Percentiles rank a stretch among this genome's conserved stretches.
phyloP scores from a whole-genome alignment of 805 yeast species.

The Jamesozyma lodderae region DNA sequence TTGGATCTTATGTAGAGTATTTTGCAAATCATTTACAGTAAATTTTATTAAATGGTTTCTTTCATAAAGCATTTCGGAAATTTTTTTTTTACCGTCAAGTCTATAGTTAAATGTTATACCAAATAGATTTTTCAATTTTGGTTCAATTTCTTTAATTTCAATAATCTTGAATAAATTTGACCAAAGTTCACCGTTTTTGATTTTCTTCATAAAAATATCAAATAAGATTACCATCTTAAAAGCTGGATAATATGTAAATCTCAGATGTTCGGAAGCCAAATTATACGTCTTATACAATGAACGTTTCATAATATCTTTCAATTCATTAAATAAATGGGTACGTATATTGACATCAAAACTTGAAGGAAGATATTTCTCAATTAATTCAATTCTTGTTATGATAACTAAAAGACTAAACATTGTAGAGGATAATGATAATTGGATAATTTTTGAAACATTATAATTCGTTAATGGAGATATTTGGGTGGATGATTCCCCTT shows the following conservation, averaged over 20 bases:
- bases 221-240: constrained; percentile 25
- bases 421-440: constrained; percentile 20
- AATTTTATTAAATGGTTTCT: constrained; percentile 12
- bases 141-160: constrained; percentile 10
- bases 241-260: constrained; percentile 26
- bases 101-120: constrained; percentile 19
- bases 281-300: constrained; percentile 16
- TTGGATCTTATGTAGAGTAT: not conserved
- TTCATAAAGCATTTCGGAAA: constrained; percentile 14
- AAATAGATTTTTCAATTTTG: constrained; percentile 16
- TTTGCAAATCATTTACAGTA: constrained; percentile 6
- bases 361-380: not conserved
- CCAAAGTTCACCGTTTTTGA: constrained; percentile 20
- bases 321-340: constrained; percentile 10
- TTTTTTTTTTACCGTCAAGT: constrained; percentile 9
- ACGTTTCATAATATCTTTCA: constrained; percentile 15
- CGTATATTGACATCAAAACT: constrained; percentile 2
- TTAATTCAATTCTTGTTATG: constrained; percentile 15
- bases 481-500: constrained; percentile 11
- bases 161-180: constrained; percentile 10
- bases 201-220: constrained; percentile 20
- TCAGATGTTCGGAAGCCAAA: constrained; percentile 19
- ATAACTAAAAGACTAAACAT: constrained; percentile 19
- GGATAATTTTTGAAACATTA: constrained; percentile 20
- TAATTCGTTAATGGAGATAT: constrained; percentile 17